Evolutionary conservation across 1,284 basidiomycete species (phyloP).

Genomic region (Trametes sp.): DNA sequence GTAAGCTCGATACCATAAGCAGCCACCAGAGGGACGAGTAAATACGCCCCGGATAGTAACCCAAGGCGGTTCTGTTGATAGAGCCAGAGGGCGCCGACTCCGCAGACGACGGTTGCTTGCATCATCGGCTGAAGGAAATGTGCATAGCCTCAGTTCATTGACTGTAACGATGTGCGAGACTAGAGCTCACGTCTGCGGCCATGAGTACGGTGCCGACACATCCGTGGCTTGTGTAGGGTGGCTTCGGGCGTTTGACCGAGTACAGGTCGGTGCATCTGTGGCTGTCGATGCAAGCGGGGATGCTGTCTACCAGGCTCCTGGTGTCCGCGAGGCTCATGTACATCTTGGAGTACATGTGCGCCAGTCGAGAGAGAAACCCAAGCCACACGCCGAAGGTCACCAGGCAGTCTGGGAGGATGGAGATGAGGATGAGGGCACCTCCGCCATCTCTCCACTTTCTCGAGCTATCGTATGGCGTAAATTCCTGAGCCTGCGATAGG

Average conservation of each 20-base stretch:
- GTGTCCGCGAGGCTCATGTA: background rate
- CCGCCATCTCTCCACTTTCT: background rate
- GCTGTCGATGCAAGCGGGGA: background rate
- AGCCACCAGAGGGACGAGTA: background rate
- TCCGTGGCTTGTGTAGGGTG: background rate
- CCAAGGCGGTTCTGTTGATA: background rate
- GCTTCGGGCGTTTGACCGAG: background rate
- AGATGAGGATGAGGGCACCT: background rate
- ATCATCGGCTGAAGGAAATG: background rate
- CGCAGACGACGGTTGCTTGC: background rate
- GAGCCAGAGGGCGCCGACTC: background rate
- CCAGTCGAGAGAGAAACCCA: background rate
- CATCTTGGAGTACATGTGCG: background rate
- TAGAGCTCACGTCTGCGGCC: background rate
- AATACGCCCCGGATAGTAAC: background rate
- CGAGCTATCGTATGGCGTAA: background rate
- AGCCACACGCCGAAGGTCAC: background rate
- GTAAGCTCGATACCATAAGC: background rate
- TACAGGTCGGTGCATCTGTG: background rate
- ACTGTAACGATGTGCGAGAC: background rate
- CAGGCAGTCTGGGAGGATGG: conserved; percentile 4
- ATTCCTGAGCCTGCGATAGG: background rate
- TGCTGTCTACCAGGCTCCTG: background rate
- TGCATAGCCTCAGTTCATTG: background rate
- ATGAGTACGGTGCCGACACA: conserved; percentile 5